Percentiles rank a stretch among this genome's conserved stretches.
Conservation (phyloP, 306 rosid species). For the Acacia confusa region DNA sequence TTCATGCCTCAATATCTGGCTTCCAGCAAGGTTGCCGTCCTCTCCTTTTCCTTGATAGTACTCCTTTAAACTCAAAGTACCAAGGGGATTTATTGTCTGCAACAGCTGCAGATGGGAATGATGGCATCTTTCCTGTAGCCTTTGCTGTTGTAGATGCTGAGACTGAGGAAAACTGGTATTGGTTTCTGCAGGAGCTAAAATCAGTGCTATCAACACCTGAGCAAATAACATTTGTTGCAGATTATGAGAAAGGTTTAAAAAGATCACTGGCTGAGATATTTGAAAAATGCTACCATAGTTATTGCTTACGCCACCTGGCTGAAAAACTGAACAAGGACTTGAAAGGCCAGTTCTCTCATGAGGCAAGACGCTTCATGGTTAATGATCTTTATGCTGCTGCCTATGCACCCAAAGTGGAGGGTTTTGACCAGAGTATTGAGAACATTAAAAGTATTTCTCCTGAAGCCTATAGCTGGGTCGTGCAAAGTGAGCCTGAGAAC, state of each 20-base stretch:
- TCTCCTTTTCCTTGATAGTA: constrained; percentile 81
- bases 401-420: constrained; percentile 67
- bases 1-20: constrained; percentile 80
- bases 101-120: constrained; percentile 82
- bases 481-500: constrained; percentile 78
- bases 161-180: constrained; percentile 84
- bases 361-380: constrained; percentile 92
- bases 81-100: constrained; percentile 86
- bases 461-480: constrained; percentile 87
- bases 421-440: constrained; percentile 63
- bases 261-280: constrained; percentile 67
- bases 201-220: constrained; percentile 56
- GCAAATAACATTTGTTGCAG: constrained; percentile 81
- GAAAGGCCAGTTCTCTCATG: constrained; percentile 95
- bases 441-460: constrained; percentile 88
- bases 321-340: constrained; percentile 88
- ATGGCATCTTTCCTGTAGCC: constrained; percentile 82
- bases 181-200: constrained; percentile 85
- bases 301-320: constrained; percentile 86
- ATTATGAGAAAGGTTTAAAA: constrained; percentile 72
- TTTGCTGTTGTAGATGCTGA: constrained; percentile 90
- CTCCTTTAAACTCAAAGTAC: constrained; percentile 85
- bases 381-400: constrained; percentile 91
- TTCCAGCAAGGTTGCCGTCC: constrained; percentile 91
- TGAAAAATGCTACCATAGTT: constrained; percentile 72